Conservation (phyloP, 345 rosid species). For the Pugionium cornutum region DNA sequence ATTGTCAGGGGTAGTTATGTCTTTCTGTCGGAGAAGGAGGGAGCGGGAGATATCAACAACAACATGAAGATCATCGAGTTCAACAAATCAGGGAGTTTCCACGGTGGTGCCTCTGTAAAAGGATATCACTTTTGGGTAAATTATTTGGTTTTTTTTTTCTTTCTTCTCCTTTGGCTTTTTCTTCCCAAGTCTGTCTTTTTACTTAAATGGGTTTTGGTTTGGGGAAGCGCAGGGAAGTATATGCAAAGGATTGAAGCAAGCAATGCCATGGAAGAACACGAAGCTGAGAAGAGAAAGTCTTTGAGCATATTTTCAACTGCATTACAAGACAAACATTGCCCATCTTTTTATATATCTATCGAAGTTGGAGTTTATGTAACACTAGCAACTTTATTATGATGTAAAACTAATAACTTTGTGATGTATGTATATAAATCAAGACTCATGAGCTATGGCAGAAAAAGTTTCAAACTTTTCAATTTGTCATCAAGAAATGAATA, state of each 20-base stretch:
- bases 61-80: conserved; percentile 45
- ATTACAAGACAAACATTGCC: conserved; percentile 2
- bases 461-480: conserved; percentile 24
- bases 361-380: conserved; percentile 28
- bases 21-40: conserved; percentile 53
- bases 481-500: conserved; percentile 15
- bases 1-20: conserved; percentile 56
- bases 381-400: conserved; percentile 22
- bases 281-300: conserved; percentile 48
- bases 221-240: conserved; percentile 52
- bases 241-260: conserved; percentile 70
- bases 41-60: conserved; percentile 38
- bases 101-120: conserved; percentile 35
- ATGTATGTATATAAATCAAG: conserved; percentile 26
- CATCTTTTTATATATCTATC: conserved; percentile 19
- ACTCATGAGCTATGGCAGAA: conserved; percentile 22
- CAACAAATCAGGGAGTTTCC: conserved; percentile 49
- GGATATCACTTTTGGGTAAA: conserved; percentile 76
- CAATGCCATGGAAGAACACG: conserved; percentile 60
- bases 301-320: conserved; percentile 19
- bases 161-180: conserved; percentile 4
- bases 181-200: conserved; percentile 4
- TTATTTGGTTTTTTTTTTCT: conserved; percentile 10
- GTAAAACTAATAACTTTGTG: conserved; percentile 27
- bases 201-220: conserved; percentile 20